These are phyloP conservation scores for Cenchrus purpureus DNA, from an alignment of 176 grass and related monocot genomes.

Conservation along the genomic window DNA sequence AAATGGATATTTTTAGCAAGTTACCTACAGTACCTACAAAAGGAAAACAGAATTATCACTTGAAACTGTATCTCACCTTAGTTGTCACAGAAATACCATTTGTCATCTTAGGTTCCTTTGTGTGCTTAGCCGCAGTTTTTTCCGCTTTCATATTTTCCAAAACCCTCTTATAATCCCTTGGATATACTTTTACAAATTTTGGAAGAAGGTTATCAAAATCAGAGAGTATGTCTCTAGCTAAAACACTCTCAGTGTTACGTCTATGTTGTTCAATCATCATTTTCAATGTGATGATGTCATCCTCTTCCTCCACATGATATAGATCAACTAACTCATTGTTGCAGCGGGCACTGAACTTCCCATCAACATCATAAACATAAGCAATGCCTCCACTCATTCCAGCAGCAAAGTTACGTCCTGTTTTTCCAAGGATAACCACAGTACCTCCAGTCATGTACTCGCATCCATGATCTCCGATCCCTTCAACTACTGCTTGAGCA, in stretches of 20 bases:
- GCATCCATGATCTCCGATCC: conserved; percentile 98
- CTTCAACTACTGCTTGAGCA: conserved; percentile 95
- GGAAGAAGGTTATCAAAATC: conserved; percentile 78
- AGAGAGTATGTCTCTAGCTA: conserved; percentile 76
- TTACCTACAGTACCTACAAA: neutral
- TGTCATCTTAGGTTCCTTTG: conserved; percentile 57
- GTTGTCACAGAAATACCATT: conserved; percentile 62
- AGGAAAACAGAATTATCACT: conserved; percentile 12
- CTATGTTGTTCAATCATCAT: conserved; percentile 99
- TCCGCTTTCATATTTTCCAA: conserved; percentile 66
- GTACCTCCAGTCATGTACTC: conserved; percentile 99
- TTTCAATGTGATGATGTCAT: conserved; percentile 82
- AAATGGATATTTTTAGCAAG: neutral
- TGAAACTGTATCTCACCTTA: conserved; percentile 57
- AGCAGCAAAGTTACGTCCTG: conserved; percentile 97
- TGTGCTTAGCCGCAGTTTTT: conserved; percentile 52
- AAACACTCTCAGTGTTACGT: conserved; percentile 65
- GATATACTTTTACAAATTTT: conserved; percentile 94
- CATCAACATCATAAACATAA: conserved; percentile 93
- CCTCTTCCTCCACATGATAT: conserved; percentile 81
- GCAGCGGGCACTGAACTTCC: conserved; percentile 70
- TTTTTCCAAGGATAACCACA: conserved; percentile 90
- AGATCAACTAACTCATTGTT: conserved; percentile 94
- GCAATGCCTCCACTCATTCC: conserved; percentile 97
- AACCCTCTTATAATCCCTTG: conserved; percentile 93